Evolutionary conservation across 129 eudicot species (phyloP), one percentile per base, ranked within the genome.

Genomic region (Centrapalus pauciflorus): DNA sequence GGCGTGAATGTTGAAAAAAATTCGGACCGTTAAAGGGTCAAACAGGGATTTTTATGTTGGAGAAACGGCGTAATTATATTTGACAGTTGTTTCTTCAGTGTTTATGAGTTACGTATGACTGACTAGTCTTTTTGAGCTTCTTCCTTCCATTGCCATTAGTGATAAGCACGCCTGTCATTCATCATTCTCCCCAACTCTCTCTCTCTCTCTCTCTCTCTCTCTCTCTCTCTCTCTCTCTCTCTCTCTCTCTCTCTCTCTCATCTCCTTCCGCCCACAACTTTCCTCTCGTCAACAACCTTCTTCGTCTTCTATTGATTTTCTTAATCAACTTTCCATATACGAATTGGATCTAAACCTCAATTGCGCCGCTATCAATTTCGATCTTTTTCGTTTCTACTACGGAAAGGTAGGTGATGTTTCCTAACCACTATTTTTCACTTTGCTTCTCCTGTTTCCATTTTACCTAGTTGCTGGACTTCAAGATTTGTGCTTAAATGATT

Each of bases 141-240:
- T 17, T 46, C 78, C 59, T 17, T 46, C 78, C 75, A 57, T 70
- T 55, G 76, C 82, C 66, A 77, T 85, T 84, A 90, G 97, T 86
- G 97, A 86, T 77, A 82, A 81, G 95, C 97, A 90, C 97, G 95
- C 83, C 97, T 81, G 88, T 84, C 88, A 75, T 73, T 69, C 85
- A 89, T 89, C 90, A 85, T 89, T 83, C 90, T 79, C 83, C 85
- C 90, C 94, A 78, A 60, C 73, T 74, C 34, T 75, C 61, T 37
- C 72, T 28, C 55, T 14, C 11, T 30, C 50, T 34, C 27, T 43
- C 71, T 28, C 55, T 14, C 11, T 30, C 50, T 34, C 27, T 43
- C 71, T 28, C 55, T 14, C 11, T 30, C 73, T 74, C 34, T 75
- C 61, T 37, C 72, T 83, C 90, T 79, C 83, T 83, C 90, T 90